Conservation (phyloP, 345 rosid species). For the Clausena lansium region DNA sequence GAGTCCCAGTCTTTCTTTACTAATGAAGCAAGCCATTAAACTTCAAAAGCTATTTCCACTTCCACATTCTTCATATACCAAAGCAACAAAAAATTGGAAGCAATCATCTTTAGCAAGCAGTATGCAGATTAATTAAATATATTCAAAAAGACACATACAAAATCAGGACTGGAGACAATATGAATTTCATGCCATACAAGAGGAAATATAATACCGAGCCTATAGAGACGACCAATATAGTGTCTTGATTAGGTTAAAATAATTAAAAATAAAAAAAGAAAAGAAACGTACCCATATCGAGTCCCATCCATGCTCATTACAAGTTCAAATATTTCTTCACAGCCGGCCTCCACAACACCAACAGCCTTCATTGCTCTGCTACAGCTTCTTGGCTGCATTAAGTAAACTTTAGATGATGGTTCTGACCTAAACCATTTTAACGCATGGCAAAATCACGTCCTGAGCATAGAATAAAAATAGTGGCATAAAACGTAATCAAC, state of each 20-base stretch:
- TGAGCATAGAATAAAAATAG: conserved; percentile 22
- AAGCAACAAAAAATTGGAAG: neutral
- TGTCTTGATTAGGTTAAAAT: neutral
- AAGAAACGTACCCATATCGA: conserved; percentile 89
- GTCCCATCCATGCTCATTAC: conserved; percentile 99
- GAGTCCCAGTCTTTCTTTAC: neutral
- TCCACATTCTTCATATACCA: neutral
- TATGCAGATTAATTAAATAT: neutral
- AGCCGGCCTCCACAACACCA: conserved; percentile 95
- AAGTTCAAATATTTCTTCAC: conserved; percentile 97
- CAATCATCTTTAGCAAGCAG: neutral
- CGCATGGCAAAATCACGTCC: conserved; percentile 16
- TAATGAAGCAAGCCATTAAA: neutral
- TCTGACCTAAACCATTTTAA: conserved; percentile 20
- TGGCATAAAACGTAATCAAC: conserved; percentile 92
- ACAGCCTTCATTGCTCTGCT: conserved; percentile 99
- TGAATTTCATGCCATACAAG: neutral
- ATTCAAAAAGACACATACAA: neutral
- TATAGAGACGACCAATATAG: neutral
- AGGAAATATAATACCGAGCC: neutral
- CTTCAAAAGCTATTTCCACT: neutral
- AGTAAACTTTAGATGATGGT: conserved; percentile 25
- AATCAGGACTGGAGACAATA: neutral
- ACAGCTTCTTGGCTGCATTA: conserved; percentile 96
- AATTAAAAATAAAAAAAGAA: conserved; percentile 11